Evolutionary conservation across 2,329 filamentous ascomycete genomes (phyloP).

Genomic region (Aspergillus oerlinghausenensis): DNA sequence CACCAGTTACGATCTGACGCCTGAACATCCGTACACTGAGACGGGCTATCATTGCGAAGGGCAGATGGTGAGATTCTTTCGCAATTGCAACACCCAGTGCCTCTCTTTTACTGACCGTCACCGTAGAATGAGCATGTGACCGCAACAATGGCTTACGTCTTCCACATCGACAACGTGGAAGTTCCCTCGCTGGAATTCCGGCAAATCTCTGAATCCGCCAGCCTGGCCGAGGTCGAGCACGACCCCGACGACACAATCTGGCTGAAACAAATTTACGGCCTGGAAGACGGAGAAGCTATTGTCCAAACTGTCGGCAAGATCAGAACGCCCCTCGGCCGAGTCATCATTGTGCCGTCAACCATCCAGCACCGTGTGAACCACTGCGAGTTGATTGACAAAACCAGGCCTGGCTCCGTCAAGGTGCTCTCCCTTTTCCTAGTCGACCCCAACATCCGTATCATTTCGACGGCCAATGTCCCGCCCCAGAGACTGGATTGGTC

Average conservation of each 20-base stretch:
- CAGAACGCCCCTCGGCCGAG: conserved; percentile 14
- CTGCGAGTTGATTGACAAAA: conserved; percentile 16
- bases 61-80: conserved; percentile 25
- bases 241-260: conserved; percentile 26
- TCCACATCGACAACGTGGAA: conserved; percentile 57
- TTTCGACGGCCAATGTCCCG: conserved; percentile 23
- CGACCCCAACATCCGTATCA: conserved; percentile 19
- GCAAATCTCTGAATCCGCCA: conserved; percentile 33
- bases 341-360: conserved; percentile 28
- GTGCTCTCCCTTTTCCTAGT: conserved; percentile 24
- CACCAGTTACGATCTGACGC: conserved; percentile 55
- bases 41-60: conserved; percentile 50
- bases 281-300: conserved; percentile 21
- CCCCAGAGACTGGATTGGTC: conserved; percentile 37
- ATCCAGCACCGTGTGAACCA: conserved; percentile 19
- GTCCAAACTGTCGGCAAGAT: conserved; percentile 23
- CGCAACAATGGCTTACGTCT: conserved; percentile 60
- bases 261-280: conserved; percentile 27
- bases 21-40: conserved; percentile 51
- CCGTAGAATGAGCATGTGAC: conserved; percentile 58
- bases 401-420: conserved; percentile 21
- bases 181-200: conserved; percentile 50
- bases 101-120: background rate
- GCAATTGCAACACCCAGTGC: background rate
- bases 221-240: conserved; percentile 27